These are phyloP conservation scores for Sextonia rubra DNA, from an alignment of 164 flowering plant species.

Conservation along the genomic window DNA sequence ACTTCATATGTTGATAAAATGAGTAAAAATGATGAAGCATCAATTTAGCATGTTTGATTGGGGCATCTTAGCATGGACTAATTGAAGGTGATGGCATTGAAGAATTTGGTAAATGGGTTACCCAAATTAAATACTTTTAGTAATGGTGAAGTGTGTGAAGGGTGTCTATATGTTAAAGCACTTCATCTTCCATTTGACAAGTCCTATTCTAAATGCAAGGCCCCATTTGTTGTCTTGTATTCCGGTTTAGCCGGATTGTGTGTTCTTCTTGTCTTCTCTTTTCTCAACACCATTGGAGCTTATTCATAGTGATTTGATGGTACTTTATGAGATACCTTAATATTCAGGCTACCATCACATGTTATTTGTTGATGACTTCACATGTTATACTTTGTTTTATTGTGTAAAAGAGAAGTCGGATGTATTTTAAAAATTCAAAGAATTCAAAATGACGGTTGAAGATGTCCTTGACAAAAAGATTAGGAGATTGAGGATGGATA, in stretches of 20 bases:
- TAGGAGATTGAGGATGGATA: background rate
- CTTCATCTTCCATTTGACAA: background rate
- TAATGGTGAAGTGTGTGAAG: constrained; percentile 1
- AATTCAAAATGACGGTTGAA: background rate
- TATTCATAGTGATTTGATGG: background rate
- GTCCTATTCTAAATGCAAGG: background rate
- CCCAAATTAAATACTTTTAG: background rate
- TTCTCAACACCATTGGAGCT: too few species aligned
- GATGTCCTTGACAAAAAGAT: background rate
- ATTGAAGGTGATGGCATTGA: background rate
- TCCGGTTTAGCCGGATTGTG: too few species aligned
- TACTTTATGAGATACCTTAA: background rate
- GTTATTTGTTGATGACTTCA: background rate
- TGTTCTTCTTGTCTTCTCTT: too few species aligned
- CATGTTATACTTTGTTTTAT: background rate
- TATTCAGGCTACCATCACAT: background rate
- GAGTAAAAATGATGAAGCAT: too few species aligned
- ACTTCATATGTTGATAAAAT: too few species aligned
- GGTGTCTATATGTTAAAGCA: background rate
- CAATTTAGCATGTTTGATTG: constrained; percentile 5
- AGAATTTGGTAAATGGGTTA: constrained; percentile 8
- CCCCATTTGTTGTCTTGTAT: too few species aligned
- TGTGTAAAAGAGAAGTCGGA: background rate
- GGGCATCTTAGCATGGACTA: constrained; percentile 8
- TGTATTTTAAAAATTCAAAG: background rate